Base-by-base conservation (phyloP, 805 yeast species). In the Yamadazyma phyllophila region DNA sequence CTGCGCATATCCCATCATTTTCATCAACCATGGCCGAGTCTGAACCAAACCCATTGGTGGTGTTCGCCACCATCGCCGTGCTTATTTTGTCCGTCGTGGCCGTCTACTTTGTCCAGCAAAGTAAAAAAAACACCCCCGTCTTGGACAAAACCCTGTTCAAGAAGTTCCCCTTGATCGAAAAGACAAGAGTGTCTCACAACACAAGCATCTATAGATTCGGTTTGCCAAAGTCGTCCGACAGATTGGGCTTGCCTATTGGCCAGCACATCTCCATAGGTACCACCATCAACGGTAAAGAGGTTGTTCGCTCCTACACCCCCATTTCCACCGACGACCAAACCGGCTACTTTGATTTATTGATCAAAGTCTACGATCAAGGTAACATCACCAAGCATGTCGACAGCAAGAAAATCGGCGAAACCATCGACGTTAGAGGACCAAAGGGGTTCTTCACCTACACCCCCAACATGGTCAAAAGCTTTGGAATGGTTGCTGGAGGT, bases 401-500 rank as follows among this genome's bases (percentile, higher is more conserved):
- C 41, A 75, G 78, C 54, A 76, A 89, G 60, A 76, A 83, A 54
- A 72, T 90, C 48, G 97, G 97, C 53, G 95, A 91, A 56, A 61
- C 75, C 33, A 82, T 90, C 56, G 81, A 78, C 41, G 85, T 89
- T 47, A 79, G 86, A 61, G 96, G 98, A 26, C 98, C 98, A 57
- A 88, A 87, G 69, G 97, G 98, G 7, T 81, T 81, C 59, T 89
- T 87, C 74, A 77, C 82, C 50, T 91, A 91, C 70, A 73, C 80
- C 43, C 89, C 95, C 55, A 88, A 87, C 68, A 82, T 85, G 82
- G 82, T 79, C 46, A 71, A 76, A 47, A 76, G 78, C 49, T 75
- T 91, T 48, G 89, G 85, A 44, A 91, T 91, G 97, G 82, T 92
- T 54, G 96, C 96, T 35, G 97, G 97, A 55, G 98, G 97, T 60